Evolutionary conservation across 2,329 filamentous ascomycete genomes (phyloP), one percentile per base, ranked within the genome.

Genomic region (Aspergillus ochraceus): DNA sequence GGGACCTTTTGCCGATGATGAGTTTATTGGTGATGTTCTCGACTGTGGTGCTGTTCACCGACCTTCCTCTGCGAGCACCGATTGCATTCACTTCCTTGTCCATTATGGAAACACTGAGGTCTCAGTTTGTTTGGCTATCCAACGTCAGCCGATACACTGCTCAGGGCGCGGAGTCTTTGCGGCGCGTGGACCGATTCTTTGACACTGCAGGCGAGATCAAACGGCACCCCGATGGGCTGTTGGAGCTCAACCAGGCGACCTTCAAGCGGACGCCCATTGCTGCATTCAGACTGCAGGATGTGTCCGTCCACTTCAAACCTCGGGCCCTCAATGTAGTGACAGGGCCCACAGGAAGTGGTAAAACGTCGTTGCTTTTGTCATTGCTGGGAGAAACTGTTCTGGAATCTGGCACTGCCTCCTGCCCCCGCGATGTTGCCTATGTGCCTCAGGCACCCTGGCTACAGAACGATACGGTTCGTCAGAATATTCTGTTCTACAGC

Each of bases 361-460:
- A 87, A 68, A 84, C 84, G 1, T 85, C 83, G 0, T 71, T 87
- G 2, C 72, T 86, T 3, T 50, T 70, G 9, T 69, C 69, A 1
- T 58, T 71, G 2, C 54, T 71, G 24, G 68, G 69, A 1, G 69
- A 71, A 29, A 71, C 68, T 6, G 53, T 71, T 9, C 54, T 68
- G 19, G 67, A 71, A 57, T 65, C 63, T 0, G 69, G 68, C 3
- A 45, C 53, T 24, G 68, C 60, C 3, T 65, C 59, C 2, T 70
- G 80, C 73, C 86, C 14, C 80, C 81, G 2, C 84, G 88, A 72
- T 81, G 83, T 60, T 79, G 86, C 58, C 0, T 87, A 83, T 69
- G 83, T 83, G 6, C 84, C 84, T 1, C 87, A 89, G 66, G 82
- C 85, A 0, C 84, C 86, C 0, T 89, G 86, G 86, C 75, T 89